These are phyloP conservation scores for Candida corydali DNA, from an alignment of 805 yeast genomes.

Conservation along the genomic window DNA sequence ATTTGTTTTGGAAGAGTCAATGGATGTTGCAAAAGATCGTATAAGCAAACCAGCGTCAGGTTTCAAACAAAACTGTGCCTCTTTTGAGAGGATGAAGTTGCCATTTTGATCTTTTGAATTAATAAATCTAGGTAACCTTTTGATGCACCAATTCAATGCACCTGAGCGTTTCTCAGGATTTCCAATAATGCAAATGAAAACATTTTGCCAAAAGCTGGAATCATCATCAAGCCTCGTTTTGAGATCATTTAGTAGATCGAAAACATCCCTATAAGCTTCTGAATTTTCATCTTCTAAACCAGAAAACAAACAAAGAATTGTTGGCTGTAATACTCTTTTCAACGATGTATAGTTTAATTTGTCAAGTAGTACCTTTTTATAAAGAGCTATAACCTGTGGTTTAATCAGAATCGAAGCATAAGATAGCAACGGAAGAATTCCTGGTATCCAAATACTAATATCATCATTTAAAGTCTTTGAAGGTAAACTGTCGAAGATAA, in stretches of 20 bases:
- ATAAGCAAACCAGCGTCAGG: conserved; percentile 80
- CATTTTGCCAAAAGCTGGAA: conserved; percentile 79
- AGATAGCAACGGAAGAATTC: conserved; percentile 82
- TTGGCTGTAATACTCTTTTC: conserved; percentile 58
- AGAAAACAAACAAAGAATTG: conserved; percentile 71
- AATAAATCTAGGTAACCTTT: conserved; percentile 58
- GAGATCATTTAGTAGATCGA: conserved; percentile 58
- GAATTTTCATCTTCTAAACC: conserved; percentile 92
- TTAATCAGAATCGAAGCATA: conserved; percentile 87
- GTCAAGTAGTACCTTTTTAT: conserved; percentile 48
- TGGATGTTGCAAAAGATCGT: conserved; percentile 68
- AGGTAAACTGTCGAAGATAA: conserved; percentile 63
- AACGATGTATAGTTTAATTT: conserved; percentile 38
- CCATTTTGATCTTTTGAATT: conserved; percentile 7
- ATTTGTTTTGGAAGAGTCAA: conserved; percentile 39
- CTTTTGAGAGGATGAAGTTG: conserved; percentile 29
- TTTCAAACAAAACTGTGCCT: conserved; percentile 56
- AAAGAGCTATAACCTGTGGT: conserved; percentile 66
- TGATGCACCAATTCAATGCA: conserved; percentile 70
- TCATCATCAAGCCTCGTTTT: conserved; percentile 58
- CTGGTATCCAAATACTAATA: conserved; percentile 84
- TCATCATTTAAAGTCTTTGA: conserved; percentile 48
- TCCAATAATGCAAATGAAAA: conserved; percentile 70
- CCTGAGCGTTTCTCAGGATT: conserved; percentile 81
- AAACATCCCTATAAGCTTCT: conserved; percentile 65